phyloP scores from a whole-genome alignment of 495 filamentous ascomycete species.

The Neurospora cerealis region DNA sequence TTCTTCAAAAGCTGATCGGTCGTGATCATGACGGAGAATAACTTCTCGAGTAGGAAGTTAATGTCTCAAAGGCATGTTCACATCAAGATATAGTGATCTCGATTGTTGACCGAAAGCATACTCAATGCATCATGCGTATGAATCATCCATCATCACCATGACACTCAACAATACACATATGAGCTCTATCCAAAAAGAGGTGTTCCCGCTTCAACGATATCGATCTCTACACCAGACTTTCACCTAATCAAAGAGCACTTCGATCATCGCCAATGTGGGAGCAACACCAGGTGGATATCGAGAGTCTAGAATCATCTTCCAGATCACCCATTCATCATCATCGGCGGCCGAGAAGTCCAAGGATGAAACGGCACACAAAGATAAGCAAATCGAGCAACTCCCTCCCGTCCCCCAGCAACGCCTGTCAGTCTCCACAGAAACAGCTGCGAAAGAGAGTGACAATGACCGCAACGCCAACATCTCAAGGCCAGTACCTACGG shows the following conservation, averaged over 20 bases:
- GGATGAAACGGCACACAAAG: background rate
- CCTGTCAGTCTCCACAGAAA: background rate
- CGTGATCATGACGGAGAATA: background rate
- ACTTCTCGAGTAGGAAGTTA: background rate
- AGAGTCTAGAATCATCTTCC: background rate
- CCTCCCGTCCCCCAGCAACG: background rate
- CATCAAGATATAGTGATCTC: background rate
- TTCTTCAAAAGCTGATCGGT: background rate
- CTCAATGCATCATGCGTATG: background rate
- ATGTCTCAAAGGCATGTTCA: background rate
- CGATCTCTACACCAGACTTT: background rate
- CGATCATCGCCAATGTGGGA: background rate
- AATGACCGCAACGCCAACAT: background rate
- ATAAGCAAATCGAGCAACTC: background rate
- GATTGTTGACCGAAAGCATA: background rate
- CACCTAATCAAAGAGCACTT: background rate
- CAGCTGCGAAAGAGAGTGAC: background rate
- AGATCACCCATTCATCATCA: background rate
- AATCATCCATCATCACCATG: background rate
- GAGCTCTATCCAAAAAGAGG: background rate
- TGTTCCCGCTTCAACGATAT: background rate
- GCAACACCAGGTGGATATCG: background rate
- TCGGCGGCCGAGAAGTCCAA: background rate
- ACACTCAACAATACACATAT: background rate
- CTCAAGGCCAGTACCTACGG: background rate